phyloP scores from a whole-genome alignment of 2,329 filamentous ascomycete genomes.

The Pyrenochaeta sp. region DNA sequence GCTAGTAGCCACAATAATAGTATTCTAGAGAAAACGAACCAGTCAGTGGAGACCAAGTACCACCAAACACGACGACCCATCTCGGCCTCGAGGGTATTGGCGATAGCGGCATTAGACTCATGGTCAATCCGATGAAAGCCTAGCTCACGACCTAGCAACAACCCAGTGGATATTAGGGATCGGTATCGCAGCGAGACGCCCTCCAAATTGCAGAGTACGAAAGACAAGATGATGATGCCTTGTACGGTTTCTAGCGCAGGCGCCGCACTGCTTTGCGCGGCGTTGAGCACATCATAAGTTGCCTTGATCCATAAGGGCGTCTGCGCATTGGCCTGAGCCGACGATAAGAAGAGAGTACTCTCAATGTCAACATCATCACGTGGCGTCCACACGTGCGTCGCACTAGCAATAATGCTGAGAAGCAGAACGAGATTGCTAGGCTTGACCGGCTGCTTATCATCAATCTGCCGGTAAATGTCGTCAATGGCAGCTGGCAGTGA shows the following conservation, averaged over 20 bases:
- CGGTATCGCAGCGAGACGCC: conserved; percentile 47
- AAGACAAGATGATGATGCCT: conserved; percentile 46
- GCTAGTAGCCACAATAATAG: conserved; percentile 27
- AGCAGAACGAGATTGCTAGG: neutral
- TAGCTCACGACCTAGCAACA: conserved; percentile 34
- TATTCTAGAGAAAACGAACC: neutral
- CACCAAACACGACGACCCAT: conserved; percentile 53
- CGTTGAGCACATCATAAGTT: neutral
- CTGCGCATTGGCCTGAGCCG: neutral
- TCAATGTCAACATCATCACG: conserved; percentile 45
- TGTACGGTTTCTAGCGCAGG: neutral
- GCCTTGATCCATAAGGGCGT: neutral
- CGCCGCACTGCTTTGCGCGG: neutral
- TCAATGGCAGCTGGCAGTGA: conserved; percentile 27
- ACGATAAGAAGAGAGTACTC: neutral
- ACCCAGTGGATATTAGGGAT: conserved; percentile 40
- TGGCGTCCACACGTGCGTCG: conserved; percentile 33
- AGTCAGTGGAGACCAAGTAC: conserved; percentile 42
- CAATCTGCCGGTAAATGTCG: neutral
- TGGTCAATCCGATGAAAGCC: conserved; percentile 24
- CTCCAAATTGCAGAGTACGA: conserved; percentile 46
- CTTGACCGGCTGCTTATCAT: neutral
- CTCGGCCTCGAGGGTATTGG: conserved; percentile 43
- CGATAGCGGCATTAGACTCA: neutral
- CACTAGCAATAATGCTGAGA: neutral